phyloP scores from a whole-genome alignment of 371 early-diverging fungal genomes.

The Apophysomyces trapeziformis region DNA sequence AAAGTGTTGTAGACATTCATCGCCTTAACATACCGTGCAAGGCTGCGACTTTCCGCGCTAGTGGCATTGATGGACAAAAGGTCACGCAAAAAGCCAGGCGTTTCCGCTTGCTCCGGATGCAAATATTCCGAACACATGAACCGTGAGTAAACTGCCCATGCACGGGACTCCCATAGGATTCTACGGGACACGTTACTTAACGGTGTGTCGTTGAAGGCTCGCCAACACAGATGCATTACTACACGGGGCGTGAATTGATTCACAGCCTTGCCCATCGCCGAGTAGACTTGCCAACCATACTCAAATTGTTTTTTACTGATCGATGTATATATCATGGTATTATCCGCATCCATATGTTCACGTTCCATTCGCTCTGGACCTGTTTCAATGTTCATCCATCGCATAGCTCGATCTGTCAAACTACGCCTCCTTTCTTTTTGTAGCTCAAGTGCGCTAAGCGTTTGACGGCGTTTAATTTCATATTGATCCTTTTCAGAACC shows the following conservation, averaged over 20 bases:
- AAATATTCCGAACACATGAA: constrained; percentile 49
- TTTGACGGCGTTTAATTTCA: constrained; percentile 23
- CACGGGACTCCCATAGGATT: constrained; percentile 39
- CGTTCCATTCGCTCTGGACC: constrained; percentile 20
- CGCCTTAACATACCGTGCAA: constrained; percentile 32
- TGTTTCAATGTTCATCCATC: constrained; percentile 22
- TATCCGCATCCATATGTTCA: constrained; percentile 35
- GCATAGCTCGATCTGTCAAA: constrained; percentile 28
- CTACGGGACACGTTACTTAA: constrained; percentile 32
- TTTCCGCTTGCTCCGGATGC: constrained; percentile 37
- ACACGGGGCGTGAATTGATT: constrained; percentile 40
- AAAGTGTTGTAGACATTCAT: constrained; percentile 36
- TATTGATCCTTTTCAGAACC: constrained; percentile 23
- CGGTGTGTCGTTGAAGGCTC: constrained; percentile 30
- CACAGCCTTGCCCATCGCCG: constrained; percentile 33
- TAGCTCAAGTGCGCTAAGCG: constrained; percentile 3
- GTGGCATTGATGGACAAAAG: constrained; percentile 33
- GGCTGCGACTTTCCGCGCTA: constrained; percentile 32
- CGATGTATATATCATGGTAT: constrained; percentile 41
- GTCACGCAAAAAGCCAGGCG: constrained; percentile 39
- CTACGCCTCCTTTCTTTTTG: constrained; percentile 8
- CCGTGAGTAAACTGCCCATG: constrained; percentile 39
- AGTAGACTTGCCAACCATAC: constrained; percentile 44
- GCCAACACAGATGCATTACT: constrained; percentile 45
- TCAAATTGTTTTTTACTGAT: constrained; percentile 33